Conservation (phyloP, 2,329 filamentous ascomycete species). For the Periconia sp. region DNA sequence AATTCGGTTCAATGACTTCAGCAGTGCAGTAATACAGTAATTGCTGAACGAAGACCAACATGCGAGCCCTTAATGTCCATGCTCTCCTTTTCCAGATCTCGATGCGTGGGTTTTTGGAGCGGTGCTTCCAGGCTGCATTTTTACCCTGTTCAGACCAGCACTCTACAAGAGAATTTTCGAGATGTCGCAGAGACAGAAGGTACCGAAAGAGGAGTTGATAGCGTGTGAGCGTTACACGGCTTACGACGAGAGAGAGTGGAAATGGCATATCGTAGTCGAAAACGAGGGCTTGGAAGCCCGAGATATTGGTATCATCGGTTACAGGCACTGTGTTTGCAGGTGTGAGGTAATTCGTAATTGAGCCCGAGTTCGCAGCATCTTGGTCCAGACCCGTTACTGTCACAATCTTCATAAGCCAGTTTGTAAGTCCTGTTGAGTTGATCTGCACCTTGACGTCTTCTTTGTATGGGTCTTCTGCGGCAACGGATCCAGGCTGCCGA, state of each 20-base stretch:
- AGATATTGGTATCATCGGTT: conserved; percentile 84
- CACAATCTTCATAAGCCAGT: conserved; percentile 93
- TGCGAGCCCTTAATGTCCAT: conserved; percentile 88
- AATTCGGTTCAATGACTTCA: conserved; percentile 98
- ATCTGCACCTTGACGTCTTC: conserved; percentile 98
- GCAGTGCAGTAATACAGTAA: conserved; percentile 95
- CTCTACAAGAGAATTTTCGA: conserved; percentile 84
- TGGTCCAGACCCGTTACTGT: conserved; percentile 96
- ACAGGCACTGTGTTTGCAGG: conserved; percentile 62
- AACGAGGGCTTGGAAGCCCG: conserved; percentile 89
- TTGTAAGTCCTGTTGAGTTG: conserved; percentile 92
- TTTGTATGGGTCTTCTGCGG: conserved; percentile 94
- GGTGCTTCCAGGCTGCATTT: conserved; percentile 80
- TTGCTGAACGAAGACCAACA: conserved; percentile 97
- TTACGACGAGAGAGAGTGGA: conserved; percentile 92
- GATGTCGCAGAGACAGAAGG: conserved; percentile 83
- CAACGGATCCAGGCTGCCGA: conserved; percentile 93
- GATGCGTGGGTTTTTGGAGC: conserved; percentile 72
- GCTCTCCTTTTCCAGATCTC: conserved; percentile 93
- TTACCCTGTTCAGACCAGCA: conserved; percentile 93
- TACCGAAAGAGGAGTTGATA: conserved; percentile 98
- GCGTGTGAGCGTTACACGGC: conserved; percentile 92
- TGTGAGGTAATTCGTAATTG: conserved; percentile 74
- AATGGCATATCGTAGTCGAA: conserved; percentile 96
- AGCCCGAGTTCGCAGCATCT: conserved; percentile 65